These are phyloP conservation scores for Phaeosphaeria sp. DNA, from an alignment of 2,329 filamentous ascomycete species.

Conservation along the genomic window DNA sequence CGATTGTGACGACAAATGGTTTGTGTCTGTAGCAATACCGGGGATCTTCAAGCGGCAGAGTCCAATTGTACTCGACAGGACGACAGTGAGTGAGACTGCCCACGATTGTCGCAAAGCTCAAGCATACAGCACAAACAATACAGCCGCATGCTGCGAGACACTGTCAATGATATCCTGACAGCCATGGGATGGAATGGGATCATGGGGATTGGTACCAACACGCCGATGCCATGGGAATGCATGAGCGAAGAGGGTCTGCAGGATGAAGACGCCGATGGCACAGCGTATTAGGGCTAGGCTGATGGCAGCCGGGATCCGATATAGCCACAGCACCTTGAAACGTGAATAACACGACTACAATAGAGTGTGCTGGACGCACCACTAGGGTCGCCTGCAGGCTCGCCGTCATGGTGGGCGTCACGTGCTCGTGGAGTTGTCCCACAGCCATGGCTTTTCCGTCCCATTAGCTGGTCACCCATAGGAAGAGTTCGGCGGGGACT, in stretches of 20 bases:
- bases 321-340: conserved; percentile 29
- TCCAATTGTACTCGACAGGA: conserved; percentile 31
- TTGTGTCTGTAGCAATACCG: conserved; percentile 25
- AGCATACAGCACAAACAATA: conserved; percentile 15
- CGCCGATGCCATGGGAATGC: conserved; percentile 24
- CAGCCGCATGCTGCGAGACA: conserved; percentile 21
- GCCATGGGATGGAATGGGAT: neutral
- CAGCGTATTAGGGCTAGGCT: conserved; percentile 24
- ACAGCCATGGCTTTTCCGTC: conserved; percentile 21
- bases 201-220: conserved; percentile 20
- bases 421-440: conserved; percentile 21
- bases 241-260: conserved; percentile 31
- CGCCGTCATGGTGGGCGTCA: conserved; percentile 4
- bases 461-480: neutral
- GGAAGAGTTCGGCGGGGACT: conserved; percentile 1
- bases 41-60: conserved; percentile 16
- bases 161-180: conserved; percentile 15
- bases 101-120: conserved; percentile 13
- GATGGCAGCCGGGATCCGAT: conserved; percentile 26
- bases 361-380: conserved; percentile 7
- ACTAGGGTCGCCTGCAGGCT: conserved; percentile 22
- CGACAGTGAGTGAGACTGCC: conserved; percentile 27
- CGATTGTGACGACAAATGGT: conserved; percentile 15
- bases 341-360: conserved; percentile 5
- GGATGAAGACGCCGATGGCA: conserved; percentile 35